Base-by-base conservation (phyloP, 805 yeast species). In the Candida palmyrensis region DNA sequence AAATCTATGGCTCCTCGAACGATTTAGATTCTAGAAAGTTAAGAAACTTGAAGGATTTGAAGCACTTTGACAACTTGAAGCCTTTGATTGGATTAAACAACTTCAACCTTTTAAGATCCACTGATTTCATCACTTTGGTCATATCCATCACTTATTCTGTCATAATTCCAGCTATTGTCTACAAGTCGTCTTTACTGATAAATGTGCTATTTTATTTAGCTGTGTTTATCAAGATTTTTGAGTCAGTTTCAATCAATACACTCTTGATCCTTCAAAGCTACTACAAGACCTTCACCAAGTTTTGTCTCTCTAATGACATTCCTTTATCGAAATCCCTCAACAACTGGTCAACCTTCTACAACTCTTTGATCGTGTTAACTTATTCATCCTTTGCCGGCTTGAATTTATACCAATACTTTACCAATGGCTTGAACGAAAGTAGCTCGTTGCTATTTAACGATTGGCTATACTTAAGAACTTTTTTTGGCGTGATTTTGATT, bases 271-370 rank as follows among this genome's bases (percentile, higher is more conserved):
- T 66, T 30, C 94, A 84, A 59, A 75, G 85, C 34, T 58, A 65
- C 20, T 61, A 59, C 41, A 79, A 79, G 51, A 64, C 72, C 37
- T 79, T 82, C 66, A 82, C 90, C 4, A 75, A 68, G 45, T 58
- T 77, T 47, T 78, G 73, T 48, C 62, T 84, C 41, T 71, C 79
- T 44, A 75, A 74, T 51, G 86, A 85, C 15, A 62, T 75, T 27
- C 75, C 82, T 12, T 75, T 76, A 27, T 69, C 74, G 35, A 73
- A 78, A 27, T 82, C 90, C 1, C 78, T 76, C 49, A 72, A 77
- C 42, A 82, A 79, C 44, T 84, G 89, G 85, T 81, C 83, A 38
- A 70, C 76, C 8, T 53, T 82, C 29, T 83, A 81, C 57, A 77
- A 42, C 64, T 49, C 66, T 0, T 50, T 66, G 42, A 60, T 59